Percentiles rank a stretch among this genome's conserved stretches.
Conservation (phyloP, 1,139 yeast species). For the Kodamaea sp. region DNA sequence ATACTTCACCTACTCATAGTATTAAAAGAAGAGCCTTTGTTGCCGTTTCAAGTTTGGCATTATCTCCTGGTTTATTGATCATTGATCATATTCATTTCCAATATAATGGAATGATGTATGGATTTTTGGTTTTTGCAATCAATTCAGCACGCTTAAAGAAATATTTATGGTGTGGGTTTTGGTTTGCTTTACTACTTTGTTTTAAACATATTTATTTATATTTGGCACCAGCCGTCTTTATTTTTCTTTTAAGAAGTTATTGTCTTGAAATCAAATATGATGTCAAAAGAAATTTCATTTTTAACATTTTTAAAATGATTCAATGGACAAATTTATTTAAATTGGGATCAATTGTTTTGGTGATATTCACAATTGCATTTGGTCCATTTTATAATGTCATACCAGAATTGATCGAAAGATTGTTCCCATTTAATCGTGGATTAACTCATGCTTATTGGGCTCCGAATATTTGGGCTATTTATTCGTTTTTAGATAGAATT, state of each 20-base stretch:
- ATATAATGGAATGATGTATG: slow-evolving; percentile 91
- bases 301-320: slow-evolving; percentile 35
- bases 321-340: slow-evolving; percentile 58
- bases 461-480: slow-evolving; percentile 94
- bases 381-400: slow-evolving; percentile 73
- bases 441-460: slow-evolving; percentile 99
- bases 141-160: slow-evolving; percentile 62
- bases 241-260: slow-evolving; percentile 69
- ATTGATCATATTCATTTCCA: slow-evolving; percentile 95
- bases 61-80: slow-evolving; percentile 85
- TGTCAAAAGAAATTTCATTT: slow-evolving; percentile 20
- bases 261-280: slow-evolving; percentile 48
- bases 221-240: slow-evolving; percentile 91
- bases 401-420: slow-evolving; percentile 61
- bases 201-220: slow-evolving; percentile 93
- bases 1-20: slow-evolving; percentile 37
- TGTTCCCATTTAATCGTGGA: slow-evolving; percentile 94
- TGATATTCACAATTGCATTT: slow-evolving; percentile 66
- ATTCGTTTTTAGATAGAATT: slow-evolving; percentile 78
- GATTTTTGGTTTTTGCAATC: slow-evolving; percentile 69
- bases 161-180: slow-evolving; percentile 62
- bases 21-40: slow-evolving; percentile 55
- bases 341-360: slow-evolving; percentile 62
- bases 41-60: slow-evolving; percentile 74
- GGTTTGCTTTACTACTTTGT: slow-evolving; percentile 76